Conservation (phyloP, 805 yeast genomes). For the Hanseniaspora valbyensis region DNA sequence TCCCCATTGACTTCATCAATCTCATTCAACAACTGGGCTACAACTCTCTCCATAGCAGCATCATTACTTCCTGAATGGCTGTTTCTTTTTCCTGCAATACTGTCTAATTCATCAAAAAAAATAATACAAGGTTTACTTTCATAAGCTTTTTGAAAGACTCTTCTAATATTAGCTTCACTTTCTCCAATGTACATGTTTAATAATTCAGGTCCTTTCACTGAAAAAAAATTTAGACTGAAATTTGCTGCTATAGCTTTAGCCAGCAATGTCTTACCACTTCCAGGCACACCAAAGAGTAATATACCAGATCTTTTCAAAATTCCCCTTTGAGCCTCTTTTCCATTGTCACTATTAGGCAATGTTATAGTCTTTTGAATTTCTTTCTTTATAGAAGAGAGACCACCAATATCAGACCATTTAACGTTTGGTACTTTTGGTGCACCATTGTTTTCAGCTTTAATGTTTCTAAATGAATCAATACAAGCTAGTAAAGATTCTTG, state of each 20-base stretch:
- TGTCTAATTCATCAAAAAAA: constrained; percentile 93
- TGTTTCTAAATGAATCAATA: constrained; percentile 36
- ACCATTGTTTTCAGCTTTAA: constrained; percentile 66
- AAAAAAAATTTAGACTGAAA: constrained; percentile 84
- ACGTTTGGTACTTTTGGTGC: constrained; percentile 95
- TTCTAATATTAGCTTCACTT: constrained; percentile 91
- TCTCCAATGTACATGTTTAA: constrained; percentile 98
- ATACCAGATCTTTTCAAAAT: constrained; percentile 91
- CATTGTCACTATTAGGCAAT: background rate
- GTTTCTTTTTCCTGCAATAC: constrained; percentile 87
- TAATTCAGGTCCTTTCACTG: constrained; percentile 94
- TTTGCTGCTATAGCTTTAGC: constrained; percentile 97
- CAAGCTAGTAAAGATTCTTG: constrained; percentile 41
- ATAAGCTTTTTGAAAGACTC: constrained; percentile 85
- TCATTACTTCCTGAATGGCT: constrained; percentile 71
- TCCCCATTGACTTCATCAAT: constrained; percentile 80
- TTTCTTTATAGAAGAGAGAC: constrained; percentile 77
- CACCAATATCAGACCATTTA: constrained; percentile 96
- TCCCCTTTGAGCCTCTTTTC: constrained; percentile 42
- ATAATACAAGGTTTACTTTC: constrained; percentile 97
- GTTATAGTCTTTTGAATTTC: constrained; percentile 83
- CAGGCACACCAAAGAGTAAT: constrained; percentile 95
- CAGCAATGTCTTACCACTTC: constrained; percentile 89
- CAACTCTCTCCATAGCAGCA: constrained; percentile 97
- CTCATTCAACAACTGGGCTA: constrained; percentile 87